Evolutionary conservation across 2,329 filamentous ascomycete genomes (phyloP).

Genomic region (Nemania sp.): DNA sequence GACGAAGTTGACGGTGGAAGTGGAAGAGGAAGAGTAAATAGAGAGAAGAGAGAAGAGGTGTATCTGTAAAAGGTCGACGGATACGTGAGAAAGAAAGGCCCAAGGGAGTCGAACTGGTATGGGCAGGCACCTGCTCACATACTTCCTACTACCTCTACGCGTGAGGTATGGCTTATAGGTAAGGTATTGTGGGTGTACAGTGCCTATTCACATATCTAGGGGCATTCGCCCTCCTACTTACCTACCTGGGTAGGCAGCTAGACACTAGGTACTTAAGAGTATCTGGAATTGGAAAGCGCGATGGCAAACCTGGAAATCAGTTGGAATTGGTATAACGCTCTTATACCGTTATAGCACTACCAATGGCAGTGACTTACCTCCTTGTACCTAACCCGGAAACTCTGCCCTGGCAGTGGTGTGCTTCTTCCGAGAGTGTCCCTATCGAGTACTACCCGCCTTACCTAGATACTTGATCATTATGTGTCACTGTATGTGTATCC

Average conservation of each 20-base stretch:
- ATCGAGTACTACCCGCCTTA: not conserved
- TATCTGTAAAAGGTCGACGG: not conserved
- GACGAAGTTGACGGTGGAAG: not conserved
- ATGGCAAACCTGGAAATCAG: not conserved
- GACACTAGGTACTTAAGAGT: too few relatives aligned
- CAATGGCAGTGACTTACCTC: too few relatives aligned
- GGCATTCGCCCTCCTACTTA: conserved; percentile 3
- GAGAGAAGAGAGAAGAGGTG: conserved; percentile 9
- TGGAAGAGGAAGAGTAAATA: not conserved
- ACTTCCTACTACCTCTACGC: not conserved
- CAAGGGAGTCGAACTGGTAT: not conserved
- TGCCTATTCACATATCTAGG: not conserved
- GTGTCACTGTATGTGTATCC: not conserved
- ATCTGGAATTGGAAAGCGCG: conserved; percentile 19
- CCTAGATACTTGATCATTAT: not conserved
- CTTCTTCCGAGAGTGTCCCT: not conserved
- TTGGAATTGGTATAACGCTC: too few relatives aligned
- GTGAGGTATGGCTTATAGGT: not conserved
- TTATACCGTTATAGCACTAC: too few relatives aligned
- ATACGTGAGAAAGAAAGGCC: conserved; percentile 11
- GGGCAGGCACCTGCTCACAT: not conserved
- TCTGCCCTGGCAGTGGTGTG: too few relatives aligned
- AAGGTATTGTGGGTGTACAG: not conserved
- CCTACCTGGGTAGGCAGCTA: not conserved
- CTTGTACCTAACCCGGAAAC: too few relatives aligned